A percentile compares a stretch with the other conserved stretches of the same genome.
These are phyloP conservation scores for Fraxinus baroniana DNA, from an alignment of 305 asterid species.

Conservation along the genomic window DNA sequence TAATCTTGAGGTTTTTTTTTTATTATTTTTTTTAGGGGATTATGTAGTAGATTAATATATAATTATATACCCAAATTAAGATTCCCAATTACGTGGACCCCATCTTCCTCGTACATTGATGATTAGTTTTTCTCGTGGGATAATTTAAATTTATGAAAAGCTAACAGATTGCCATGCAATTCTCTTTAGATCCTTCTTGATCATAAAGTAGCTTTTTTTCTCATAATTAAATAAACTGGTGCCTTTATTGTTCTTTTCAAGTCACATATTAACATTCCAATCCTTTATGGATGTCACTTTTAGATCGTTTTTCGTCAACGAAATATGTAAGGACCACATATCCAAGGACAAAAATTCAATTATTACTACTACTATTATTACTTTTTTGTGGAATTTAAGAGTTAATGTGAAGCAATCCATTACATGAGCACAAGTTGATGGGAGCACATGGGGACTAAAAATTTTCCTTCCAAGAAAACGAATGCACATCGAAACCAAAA, in stretches of 20 bases:
- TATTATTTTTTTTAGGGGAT: neutral
- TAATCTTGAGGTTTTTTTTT: neutral
- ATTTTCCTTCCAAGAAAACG: slow-evolving; percentile 48
- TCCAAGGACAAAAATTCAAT: neutral
- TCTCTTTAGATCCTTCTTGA: slow-evolving; percentile 40
- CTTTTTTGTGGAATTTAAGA: neutral
- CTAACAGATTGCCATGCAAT: slow-evolving; percentile 22
- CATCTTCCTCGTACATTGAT: slow-evolving; percentile 27
- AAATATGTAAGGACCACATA: neutral
- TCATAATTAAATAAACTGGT: neutral
- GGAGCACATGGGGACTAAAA: slow-evolving; percentile 57
- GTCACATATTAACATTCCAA: slow-evolving; percentile 31
- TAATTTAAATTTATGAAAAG: slow-evolving; percentile 20
- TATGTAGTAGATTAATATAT: neutral
- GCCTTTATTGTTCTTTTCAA: slow-evolving; percentile 26
- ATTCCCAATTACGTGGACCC: slow-evolving; percentile 37
- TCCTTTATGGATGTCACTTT: slow-evolving; percentile 33
- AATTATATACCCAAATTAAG: slow-evolving; percentile 2
- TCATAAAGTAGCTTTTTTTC: slow-evolving; percentile 21
- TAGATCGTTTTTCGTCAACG: slow-evolving; percentile 35
- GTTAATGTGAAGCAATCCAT: slow-evolving; percentile 32
- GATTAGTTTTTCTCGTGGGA: slow-evolving; percentile 34
- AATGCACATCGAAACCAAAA: slow-evolving; percentile 44
- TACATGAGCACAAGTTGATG: slow-evolving; percentile 40
- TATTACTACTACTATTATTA: too few relatives aligned